A percentile compares a stretch with the other conserved stretches of the same genome.
phyloP scores from a whole-genome alignment of 257 asterid species.

The Mitragyna speciosa region DNA sequence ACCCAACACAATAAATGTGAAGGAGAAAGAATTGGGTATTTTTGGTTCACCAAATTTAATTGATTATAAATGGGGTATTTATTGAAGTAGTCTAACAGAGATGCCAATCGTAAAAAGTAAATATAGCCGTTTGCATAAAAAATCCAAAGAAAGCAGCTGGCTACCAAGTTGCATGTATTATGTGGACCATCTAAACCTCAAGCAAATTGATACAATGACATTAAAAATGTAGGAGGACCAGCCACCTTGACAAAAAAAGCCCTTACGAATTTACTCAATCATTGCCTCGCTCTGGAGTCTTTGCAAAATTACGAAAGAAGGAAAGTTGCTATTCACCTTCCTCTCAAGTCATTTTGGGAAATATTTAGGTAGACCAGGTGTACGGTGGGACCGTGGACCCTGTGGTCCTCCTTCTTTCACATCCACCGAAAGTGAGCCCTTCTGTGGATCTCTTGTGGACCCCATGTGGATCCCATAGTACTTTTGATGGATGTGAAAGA shows the following conservation, averaged over 20 bases:
- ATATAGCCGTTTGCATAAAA: neutral
- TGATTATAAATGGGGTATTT: too few relatives aligned
- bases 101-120: neutral
- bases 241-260: neutral
- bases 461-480: too few relatives aligned
- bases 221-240: neutral
- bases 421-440: too few relatives aligned
- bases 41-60: too few relatives aligned
- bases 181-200: neutral
- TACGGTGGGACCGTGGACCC: too few relatives aligned
- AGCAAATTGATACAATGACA: neutral
- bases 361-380: too few relatives aligned
- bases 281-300: neutral
- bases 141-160: neutral
- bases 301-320: conserved; percentile 11
- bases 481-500: too few relatives aligned
- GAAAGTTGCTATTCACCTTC: neutral
- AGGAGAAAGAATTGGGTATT: too few relatives aligned
- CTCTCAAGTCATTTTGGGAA: conserved; percentile 10
- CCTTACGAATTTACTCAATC: neutral
- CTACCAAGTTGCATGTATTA: neutral
- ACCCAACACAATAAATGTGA: too few relatives aligned
- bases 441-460: too few relatives aligned
- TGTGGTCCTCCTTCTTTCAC: too few relatives aligned
- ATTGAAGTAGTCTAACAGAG: too few relatives aligned